Conservation (phyloP, 2,329 filamentous ascomycete genomes). For the Xylogone sp. region DNA sequence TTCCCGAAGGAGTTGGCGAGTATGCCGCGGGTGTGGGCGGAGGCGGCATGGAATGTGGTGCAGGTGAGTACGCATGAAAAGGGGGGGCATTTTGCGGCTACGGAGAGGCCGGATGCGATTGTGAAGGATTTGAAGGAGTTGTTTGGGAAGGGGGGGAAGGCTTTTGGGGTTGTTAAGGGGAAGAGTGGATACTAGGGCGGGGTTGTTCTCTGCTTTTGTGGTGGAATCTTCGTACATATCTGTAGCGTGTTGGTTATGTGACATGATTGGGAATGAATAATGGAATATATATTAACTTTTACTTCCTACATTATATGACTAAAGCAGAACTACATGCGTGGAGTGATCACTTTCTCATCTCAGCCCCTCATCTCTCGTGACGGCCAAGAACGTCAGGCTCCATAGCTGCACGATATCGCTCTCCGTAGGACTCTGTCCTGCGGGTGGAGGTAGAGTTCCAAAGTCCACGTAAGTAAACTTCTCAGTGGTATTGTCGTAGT, state of each 20-base stretch:
- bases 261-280: too few relatives aligned
- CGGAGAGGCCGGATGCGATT: conserved; percentile 50
- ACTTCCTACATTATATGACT: too few relatives aligned
- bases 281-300: too few relatives aligned
- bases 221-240: too few relatives aligned
- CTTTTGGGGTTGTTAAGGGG: conserved; percentile 21
- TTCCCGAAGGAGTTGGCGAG: conserved; percentile 55
- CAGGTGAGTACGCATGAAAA: conserved; percentile 38
- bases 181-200: conserved; percentile 5
- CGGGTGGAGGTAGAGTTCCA: conserved; percentile 44
- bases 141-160: conserved; percentile 45
- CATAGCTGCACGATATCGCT: conserved; percentile 54
- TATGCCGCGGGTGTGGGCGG: conserved; percentile 49
- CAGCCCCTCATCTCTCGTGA: conserved; percentile 30
- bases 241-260: too few relatives aligned
- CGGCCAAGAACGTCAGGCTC: conserved; percentile 56
- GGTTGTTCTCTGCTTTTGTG: not conserved
- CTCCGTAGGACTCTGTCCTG: conserved; percentile 40
- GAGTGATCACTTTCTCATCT: too few relatives aligned
- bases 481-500: conserved; percentile 38
- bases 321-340: too few relatives aligned
- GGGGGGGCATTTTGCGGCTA: conserved; percentile 52
- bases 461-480: conserved; percentile 46
- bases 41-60: conserved; percentile 56
- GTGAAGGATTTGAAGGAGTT: conserved; percentile 49